These are phyloP conservation scores for Fusarium sp. DNA, from an alignment of 2,329 filamentous ascomycete genomes.

Conservation along the genomic window DNA sequence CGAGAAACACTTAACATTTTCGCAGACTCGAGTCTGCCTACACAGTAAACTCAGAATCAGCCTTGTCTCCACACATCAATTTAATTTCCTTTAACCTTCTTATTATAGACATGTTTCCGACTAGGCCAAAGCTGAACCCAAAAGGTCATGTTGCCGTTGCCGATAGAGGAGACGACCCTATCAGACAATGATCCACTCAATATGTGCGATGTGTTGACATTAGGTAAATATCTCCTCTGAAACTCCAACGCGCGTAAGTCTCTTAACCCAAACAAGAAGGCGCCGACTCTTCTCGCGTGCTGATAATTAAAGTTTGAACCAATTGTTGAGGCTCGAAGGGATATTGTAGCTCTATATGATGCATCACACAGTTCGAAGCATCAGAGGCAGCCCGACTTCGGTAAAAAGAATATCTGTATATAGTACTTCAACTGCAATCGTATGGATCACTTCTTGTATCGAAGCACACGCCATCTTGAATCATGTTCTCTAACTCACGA, in stretches of 20 bases:
- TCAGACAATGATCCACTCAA: no score
- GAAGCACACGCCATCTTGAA: background rate
- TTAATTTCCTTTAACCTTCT: background rate
- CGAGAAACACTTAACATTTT: slow-evolving; percentile 1
- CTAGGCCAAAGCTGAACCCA: no score
- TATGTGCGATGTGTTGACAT: background rate
- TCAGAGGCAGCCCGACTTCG: background rate
- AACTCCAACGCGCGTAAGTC: background rate
- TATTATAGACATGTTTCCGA: background rate
- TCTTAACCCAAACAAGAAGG: slow-evolving; percentile 1
- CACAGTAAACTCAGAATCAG: background rate
- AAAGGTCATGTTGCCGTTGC: no score
- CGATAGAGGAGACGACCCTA: no score
- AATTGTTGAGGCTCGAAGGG: no score
- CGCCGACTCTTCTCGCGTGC: background rate
- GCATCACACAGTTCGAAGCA: background rate
- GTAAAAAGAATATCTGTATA: background rate
- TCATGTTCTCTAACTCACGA: slow-evolving; percentile 2
- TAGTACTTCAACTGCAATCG: background rate
- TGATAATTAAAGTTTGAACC: background rate
- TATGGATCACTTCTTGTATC: background rate
- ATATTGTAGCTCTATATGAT: background rate
- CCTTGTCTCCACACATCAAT: background rate
- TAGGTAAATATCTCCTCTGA: background rate
- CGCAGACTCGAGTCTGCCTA: background rate